These are phyloP conservation scores for Biscogniauxia marginata DNA, from an alignment of 2,329 filamentous ascomycete species.

Conservation along the genomic window DNA sequence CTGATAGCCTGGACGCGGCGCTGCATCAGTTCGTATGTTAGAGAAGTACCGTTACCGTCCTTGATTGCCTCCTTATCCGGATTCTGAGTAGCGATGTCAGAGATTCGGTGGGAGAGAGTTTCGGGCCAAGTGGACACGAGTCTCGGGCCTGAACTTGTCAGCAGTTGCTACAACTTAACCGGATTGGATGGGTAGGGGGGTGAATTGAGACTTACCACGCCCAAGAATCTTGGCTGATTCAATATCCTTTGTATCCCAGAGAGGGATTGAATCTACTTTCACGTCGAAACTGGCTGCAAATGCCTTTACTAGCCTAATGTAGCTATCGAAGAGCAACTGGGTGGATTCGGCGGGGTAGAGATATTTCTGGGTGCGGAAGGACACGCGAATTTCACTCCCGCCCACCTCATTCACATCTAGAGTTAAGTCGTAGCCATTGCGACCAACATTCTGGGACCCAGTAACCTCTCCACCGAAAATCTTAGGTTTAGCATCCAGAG, in stretches of 20 bases:
- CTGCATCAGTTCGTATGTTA: conserved; percentile 38
- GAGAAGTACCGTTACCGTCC: conserved; percentile 16
- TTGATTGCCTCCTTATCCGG: conserved; percentile 5
- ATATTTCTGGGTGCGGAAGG: conserved; percentile 16
- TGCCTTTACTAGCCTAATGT: conserved; percentile 4
- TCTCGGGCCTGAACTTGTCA: conserved; percentile 2
- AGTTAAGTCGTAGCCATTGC: conserved; percentile 30
- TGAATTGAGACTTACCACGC: conserved; percentile 3
- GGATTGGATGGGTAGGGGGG: not conserved
- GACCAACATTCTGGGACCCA: conserved; percentile 5
- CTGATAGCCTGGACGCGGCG: conserved; percentile 36
- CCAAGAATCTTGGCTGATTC: conserved; percentile 4
- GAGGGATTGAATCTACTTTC: not conserved
- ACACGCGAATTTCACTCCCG: conserved; percentile 12
- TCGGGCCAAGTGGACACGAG: conserved; percentile 6
- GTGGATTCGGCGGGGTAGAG: conserved; percentile 3
- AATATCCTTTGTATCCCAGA: conserved; percentile 4
- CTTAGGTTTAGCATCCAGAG: conserved; percentile 3
- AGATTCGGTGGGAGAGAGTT: conserved; percentile 32
- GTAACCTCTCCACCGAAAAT: conserved; percentile 5
- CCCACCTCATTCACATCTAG: conserved; percentile 39
- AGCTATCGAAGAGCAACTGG: conserved; percentile 7
- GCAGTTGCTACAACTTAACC: not conserved
- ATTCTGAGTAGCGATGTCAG: conserved; percentile 28
- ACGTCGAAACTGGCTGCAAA: conserved; percentile 4